These are phyloP conservation scores for apple (Malus domestica) DNA, from an alignment of 306 rosid genomes.

Conservation along the genomic window ASM211411v1 NC_041795.1:4192001-4192500, in stretches of 20 bases:
- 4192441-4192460: not conserved
- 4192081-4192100: conserved; percentile 85
- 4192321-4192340: conserved; percentile 25
- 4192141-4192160: conserved; percentile 78
- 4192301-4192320: conserved; percentile 52
- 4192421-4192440: not conserved
- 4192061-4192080: conserved; percentile 85
- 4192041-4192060: conserved; percentile 93
- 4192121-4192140: conserved; percentile 91
- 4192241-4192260: conserved; percentile 84
- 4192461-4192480: not conserved
- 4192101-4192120: conserved; percentile 77
- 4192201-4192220: conserved; percentile 49
- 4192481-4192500: too few relatives aligned
- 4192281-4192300: conserved; percentile 56
- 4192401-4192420: too few relatives aligned
- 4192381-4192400: not conserved
- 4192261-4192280: conserved; percentile 63
- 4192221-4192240: conserved; percentile 58
- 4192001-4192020: conserved; percentile 88
- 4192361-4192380: not conserved
- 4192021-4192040: conserved; percentile 83
- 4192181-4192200: conserved; percentile 32
- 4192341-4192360: not conserved
- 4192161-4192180: conserved; percentile 28